Evolutionary conservation across 2,329 filamentous ascomycete genomes (phyloP).

Genomic region (Colletotrichum tamarilloi): DNA sequence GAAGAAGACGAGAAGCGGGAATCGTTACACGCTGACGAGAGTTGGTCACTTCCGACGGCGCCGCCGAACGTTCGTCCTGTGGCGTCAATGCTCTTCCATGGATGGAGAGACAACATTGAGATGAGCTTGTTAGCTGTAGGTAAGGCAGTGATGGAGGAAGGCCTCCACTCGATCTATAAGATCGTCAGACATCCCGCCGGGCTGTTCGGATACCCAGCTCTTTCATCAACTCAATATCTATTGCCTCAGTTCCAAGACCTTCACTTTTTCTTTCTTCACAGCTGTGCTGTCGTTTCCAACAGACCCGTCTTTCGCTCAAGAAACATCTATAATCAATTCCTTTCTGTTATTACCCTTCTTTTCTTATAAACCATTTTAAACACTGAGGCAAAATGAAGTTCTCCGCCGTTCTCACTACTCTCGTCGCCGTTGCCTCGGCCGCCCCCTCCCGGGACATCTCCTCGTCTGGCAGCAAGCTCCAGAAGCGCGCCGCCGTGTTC

Average conservation of each 20-base stretch:
- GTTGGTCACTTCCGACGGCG: not conserved
- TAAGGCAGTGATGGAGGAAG: not conserved
- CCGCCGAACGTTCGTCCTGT: conserved; percentile 3
- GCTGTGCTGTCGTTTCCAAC: conserved; percentile 27
- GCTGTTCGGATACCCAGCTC: not conserved
- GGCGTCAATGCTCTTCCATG: not conserved
- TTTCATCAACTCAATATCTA: conserved; percentile 9
- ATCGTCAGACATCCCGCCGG: not conserved
- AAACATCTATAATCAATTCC: not conserved
- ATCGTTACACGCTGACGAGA: not conserved
- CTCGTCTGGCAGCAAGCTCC: conserved; percentile 37
- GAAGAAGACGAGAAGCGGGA: too few relatives aligned
- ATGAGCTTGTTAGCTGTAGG: not conserved
- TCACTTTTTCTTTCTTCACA: conserved; percentile 16
- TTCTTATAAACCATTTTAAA: not conserved
- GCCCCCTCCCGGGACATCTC: conserved; percentile 11
- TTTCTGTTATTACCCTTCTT: conserved; percentile 27
- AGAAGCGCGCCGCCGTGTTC: conserved; percentile 43
- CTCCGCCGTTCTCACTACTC: conserved; percentile 42
- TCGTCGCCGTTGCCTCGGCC: conserved; percentile 44
- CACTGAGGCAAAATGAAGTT: conserved; percentile 46
- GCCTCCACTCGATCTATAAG: conserved; percentile 11
- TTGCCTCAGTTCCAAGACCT: conserved; percentile 11
- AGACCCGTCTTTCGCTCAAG: conserved; percentile 18
- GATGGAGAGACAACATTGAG: not conserved